Evolutionary conservation across 2,329 filamentous ascomycete species (phyloP), one percentile per base, ranked within the genome.

Genomic region (Penicillium sp.): DNA sequence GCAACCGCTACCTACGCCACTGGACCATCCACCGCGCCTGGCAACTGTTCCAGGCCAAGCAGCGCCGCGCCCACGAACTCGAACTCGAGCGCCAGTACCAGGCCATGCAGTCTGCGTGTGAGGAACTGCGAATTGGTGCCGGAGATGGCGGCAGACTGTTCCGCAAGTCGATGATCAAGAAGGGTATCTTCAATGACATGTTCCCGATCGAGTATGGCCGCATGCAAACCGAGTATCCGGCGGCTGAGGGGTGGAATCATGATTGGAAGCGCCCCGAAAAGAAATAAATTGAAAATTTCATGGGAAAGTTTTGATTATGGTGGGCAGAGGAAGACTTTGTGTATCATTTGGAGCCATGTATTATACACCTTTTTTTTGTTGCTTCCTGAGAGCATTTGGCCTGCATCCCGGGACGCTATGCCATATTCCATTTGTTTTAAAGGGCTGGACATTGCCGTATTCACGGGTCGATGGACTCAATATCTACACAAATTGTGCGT

Each of bases 1-100:
- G 92, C 63, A 88, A 88, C 73, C 86, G 94, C 50, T 83, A 85
- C 73, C 85, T 99, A 58, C 89, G 94, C 42, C 94, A 99, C 80
- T 99, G 94, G 94, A 97, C 94, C 46, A 97, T 99, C 73, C 92
- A 97, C 79, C 91, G 94, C 63, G 92, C 92, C 20, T 97, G 92
- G 90, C 81, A 89, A 65, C 80, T 97, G 27, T 88, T 87, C 75
- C 85, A 86, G 64, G 81, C 86, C 62, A 82, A 88, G 69, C 81
- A 85, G 64, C 85, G 85, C 44, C 78, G 81, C 58, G 75, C 77
- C 31, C 80, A 84, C 46, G 81, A 89, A 68, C 76, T 80, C 48
- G 89, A 92, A 70, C 81, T 96, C 42, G 84, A 90, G 75, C 80
- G 89, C 38, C 84, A 84, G 77, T 91, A 92, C 75, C 86, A 89